Base-by-base conservation (phyloP, 139 green algal species). In the Chlorella vulgaris region DNA sequence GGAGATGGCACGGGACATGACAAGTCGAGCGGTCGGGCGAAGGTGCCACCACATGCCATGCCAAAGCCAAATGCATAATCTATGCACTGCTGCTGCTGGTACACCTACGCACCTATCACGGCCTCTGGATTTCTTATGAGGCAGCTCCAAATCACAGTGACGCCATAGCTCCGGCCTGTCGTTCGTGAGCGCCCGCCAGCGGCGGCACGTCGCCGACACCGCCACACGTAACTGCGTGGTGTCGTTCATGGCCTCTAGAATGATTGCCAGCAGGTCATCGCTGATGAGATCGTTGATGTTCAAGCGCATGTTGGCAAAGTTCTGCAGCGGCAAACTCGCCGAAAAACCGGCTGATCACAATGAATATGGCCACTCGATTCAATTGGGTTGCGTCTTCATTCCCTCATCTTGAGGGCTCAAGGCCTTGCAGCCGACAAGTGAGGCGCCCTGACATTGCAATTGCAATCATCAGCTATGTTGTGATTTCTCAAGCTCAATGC, bases 111-210 rank as follows among this genome's bases (percentile, higher is more conserved):
- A 63, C 73, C 73, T 79, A 35, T 79, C 73, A 10, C 73, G 24
- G 10, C 73, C 73, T 2, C 73, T 33, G 7, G 73, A 79, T 7
- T 53, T 35, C 73, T 79, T 79, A 33, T 33, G 73, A 26, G 73
- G 73, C 73, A 79, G 36, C 50, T 68, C 53, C 29, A 79, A n/a
- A 4, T 51, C 33, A 7, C 67, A 50, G 0, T 28, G 24, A n/a
- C 26, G 51, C 36, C 58, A 79, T 22, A 79, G 73, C 73, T 79
- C 73, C 21, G 19, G 22, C 3, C 51, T 50, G 7, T 76, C 42
- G 3, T 42, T 42, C 43, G 62, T 40, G n/a, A 76, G 73, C 24
- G 51, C 35, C 26, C 51, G 51, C 38, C 51, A 79, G 35, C 73
- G 24, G 33, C 35, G 35, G 53, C 58, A 79, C 19, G 53, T 51